Evolutionary conservation across 805 yeast genomes (phyloP).

Genomic region (Danielozyma ontarioensis): DNA sequence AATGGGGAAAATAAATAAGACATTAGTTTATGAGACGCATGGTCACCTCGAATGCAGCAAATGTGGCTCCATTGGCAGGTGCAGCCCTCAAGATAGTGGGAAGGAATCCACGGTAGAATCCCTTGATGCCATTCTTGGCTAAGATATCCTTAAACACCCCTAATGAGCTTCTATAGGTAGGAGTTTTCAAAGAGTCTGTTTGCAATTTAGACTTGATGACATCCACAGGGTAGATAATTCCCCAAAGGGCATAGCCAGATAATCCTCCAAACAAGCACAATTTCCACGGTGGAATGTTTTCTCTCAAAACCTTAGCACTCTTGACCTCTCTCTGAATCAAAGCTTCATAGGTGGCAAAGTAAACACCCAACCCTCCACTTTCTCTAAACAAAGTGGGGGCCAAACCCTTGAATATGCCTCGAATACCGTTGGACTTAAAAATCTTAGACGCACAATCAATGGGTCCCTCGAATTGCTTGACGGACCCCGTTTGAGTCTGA

Average conservation of each 20-base stretch:
- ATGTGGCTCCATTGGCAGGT: constrained; percentile 97
- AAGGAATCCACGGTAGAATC: constrained; percentile 84
- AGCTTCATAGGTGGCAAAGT: constrained; percentile 88
- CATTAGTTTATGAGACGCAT: constrained; percentile 54
- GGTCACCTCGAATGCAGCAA: constrained; percentile 86
- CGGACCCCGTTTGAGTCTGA: constrained; percentile 72
- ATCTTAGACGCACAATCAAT: constrained; percentile 63
- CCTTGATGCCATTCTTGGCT: constrained; percentile 59
- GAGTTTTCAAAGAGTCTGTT: constrained; percentile 51
- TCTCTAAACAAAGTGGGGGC: constrained; percentile 82
- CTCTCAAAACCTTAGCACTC: constrained; percentile 42
- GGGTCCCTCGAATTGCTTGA: constrained; percentile 64
- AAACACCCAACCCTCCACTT: constrained; percentile 80
- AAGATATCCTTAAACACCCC: constrained; percentile 54
- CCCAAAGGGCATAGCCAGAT: constrained; percentile 91
- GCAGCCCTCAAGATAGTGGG: constrained; percentile 96
- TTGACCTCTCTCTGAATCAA: constrained; percentile 62
- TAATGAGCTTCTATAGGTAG: constrained; percentile 53
- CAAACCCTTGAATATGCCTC: constrained; percentile 74
- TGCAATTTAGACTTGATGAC: constrained; percentile 88
- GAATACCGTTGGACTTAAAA: constrained; percentile 44
- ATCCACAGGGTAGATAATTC: constrained; percentile 80
- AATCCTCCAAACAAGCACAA: constrained; percentile 84
- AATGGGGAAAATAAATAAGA: not conserved
- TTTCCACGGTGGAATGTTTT: constrained; percentile 83